Evolutionary conservation across 192 early-diverging fungal genomes (phyloP).

Genomic region (Dissophora ornata): DNA sequence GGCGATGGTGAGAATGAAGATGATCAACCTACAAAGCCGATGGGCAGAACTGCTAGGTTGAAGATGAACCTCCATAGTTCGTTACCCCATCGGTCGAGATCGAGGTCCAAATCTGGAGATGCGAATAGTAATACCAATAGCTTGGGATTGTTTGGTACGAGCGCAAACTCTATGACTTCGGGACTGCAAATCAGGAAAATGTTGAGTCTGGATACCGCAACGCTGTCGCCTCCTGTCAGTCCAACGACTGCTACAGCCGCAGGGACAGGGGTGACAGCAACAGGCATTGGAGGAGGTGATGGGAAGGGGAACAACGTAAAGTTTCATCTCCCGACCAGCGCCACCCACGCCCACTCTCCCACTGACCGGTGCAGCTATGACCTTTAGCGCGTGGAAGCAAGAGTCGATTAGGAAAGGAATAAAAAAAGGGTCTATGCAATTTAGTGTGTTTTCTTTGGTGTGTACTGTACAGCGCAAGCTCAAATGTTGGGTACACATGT

Average conservation of each 20-base stretch:
- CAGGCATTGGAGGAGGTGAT: too few species aligned
- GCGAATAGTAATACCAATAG: neutral
- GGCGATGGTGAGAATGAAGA: slow-evolving; percentile 6
- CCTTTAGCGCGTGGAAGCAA: slow-evolving; percentile 12
- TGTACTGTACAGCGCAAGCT: too few species aligned
- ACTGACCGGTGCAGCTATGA: neutral
- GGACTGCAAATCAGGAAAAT: slow-evolving; percentile 16
- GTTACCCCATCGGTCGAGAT: neutral
- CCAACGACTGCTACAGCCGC: too few species aligned
- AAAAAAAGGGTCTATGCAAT: too few species aligned
- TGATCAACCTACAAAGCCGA: neutral
- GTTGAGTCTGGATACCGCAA: slow-evolving; percentile 18
- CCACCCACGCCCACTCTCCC: neutral
- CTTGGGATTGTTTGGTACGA: neutral
- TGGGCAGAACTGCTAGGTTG: slow-evolving; percentile 20
- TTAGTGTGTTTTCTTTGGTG: too few species aligned
- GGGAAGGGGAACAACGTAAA: neutral
- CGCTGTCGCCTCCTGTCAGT: too few species aligned
- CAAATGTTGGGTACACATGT: too few species aligned
- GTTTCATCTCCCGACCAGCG: neutral
- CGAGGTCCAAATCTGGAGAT: slow-evolving; percentile 25
- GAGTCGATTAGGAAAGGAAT: too few species aligned
- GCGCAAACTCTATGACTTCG: neutral
- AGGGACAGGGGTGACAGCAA: too few species aligned
- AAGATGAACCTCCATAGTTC: slow-evolving; percentile 21